These are phyloP conservation scores for Nakazawaea ambrosiae DNA, from an alignment of 805 yeast species.

Conservation along the genomic window DNA sequence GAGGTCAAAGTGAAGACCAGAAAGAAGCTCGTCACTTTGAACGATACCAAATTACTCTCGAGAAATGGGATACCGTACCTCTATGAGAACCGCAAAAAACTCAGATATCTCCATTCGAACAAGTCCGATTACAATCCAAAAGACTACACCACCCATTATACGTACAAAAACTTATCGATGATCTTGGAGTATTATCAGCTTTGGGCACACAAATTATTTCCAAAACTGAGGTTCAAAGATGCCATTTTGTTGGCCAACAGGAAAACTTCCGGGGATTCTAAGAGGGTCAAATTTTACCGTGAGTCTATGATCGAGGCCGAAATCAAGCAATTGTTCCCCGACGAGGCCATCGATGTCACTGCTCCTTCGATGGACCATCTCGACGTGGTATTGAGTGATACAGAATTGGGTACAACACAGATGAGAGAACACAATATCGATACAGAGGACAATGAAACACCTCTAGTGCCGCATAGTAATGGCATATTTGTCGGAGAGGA, in stretches of 20 bases:
- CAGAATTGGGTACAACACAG: neutral
- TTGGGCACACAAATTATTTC: slow-evolving; percentile 73
- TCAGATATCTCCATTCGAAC: slow-evolving; percentile 23
- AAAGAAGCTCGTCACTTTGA: slow-evolving; percentile 36
- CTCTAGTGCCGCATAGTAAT: slow-evolving; percentile 5
- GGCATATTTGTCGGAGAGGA: slow-evolving; percentile 14
- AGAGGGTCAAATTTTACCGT: slow-evolving; percentile 35
- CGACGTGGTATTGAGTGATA: neutral
- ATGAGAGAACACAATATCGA: slow-evolving; percentile 3
- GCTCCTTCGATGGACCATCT: neutral
- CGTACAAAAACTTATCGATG: slow-evolving; percentile 39
- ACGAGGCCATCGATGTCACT: slow-evolving; percentile 2
- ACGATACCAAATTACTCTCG: slow-evolving; percentile 42
- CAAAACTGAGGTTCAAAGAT: slow-evolving; percentile 73
- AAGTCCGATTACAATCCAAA: slow-evolving; percentile 14
- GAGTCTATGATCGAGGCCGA: slow-evolving; percentile 30
- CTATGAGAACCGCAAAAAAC: slow-evolving; percentile 26
- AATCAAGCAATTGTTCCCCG: slow-evolving; percentile 13
- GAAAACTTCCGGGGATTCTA: slow-evolving; percentile 37
- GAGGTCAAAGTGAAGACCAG: slow-evolving; percentile 15
- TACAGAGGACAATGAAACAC: neutral
- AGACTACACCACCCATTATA: slow-evolving; percentile 33
- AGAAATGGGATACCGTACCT: slow-evolving; percentile 52
- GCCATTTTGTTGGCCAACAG: slow-evolving; percentile 48
- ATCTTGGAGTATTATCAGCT: slow-evolving; percentile 54